These are phyloP conservation scores for Kwoniella newhampshirensis DNA, from an alignment of 768 basidiomycete genomes.

Conservation along the genomic window DNA sequence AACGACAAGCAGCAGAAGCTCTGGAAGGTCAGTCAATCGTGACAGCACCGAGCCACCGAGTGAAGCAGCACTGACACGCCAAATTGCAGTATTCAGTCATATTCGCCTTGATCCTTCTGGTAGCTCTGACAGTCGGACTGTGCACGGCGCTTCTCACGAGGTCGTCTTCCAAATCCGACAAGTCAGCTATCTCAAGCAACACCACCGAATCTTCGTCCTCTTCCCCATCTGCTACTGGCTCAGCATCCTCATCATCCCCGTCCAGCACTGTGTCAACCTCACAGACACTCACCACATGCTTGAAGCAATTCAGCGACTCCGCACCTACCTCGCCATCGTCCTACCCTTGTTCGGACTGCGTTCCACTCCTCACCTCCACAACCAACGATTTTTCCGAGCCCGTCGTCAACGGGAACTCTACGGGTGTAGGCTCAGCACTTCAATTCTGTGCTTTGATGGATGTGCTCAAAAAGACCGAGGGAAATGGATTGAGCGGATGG, in stretches of 20 bases:
- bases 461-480: constrained; percentile 27
- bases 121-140: constrained; percentile 34
- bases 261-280: constrained; percentile 19
- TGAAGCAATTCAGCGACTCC: constrained; percentile 34
- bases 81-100: constrained; percentile 24
- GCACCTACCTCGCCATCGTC: constrained; percentile 29
- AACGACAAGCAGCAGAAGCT: constrained; percentile 28
- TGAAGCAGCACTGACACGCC: neutral
- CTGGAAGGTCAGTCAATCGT: constrained; percentile 24
- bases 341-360: constrained; percentile 51
- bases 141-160: constrained; percentile 34
- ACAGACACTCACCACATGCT: constrained; percentile 40
- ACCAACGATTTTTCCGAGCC: constrained; percentile 46
- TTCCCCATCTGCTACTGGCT: neutral
- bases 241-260: constrained; percentile 22
- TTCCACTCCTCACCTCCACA: constrained; percentile 41
- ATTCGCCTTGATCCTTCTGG: constrained; percentile 28
- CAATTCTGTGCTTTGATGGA: constrained; percentile 53
- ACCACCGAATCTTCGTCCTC: constrained; percentile 4
- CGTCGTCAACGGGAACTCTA: constrained; percentile 37
- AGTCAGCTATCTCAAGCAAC: neutral
- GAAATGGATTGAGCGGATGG: constrained; percentile 28
- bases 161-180: neutral
- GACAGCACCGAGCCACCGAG: neutral
- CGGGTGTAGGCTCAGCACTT: constrained; percentile 49